phyloP scores from a whole-genome alignment of 257 asterid genomes.

The Leonotis leonurus region DNA sequence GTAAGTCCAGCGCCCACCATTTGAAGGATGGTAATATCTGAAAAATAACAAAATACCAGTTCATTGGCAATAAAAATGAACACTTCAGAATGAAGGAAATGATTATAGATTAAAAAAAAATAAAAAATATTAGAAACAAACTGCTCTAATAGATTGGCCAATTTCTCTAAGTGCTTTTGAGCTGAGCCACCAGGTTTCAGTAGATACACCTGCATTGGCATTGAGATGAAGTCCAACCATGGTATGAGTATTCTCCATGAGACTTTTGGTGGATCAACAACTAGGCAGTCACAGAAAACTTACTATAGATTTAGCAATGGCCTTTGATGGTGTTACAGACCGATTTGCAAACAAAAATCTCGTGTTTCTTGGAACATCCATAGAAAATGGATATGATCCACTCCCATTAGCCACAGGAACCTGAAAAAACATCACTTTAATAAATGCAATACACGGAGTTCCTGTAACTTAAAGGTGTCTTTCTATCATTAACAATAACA shows the following conservation, averaged over 20 bases:
- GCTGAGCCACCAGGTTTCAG: slow-evolving; percentile 86
- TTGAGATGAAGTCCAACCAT: slow-evolving; percentile 18
- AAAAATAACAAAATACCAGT: slow-evolving; percentile 11
- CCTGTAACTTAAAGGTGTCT: slow-evolving; percentile 6
- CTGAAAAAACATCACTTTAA: slow-evolving; percentile 44
- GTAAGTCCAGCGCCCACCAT: slow-evolving; percentile 99
- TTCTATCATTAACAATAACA: no score
- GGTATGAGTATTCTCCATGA: slow-evolving; percentile 1
- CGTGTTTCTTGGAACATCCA: slow-evolving; percentile 89
- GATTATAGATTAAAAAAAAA: neutral
- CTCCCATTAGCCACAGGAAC: slow-evolving; percentile 98
- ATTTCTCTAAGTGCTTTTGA: slow-evolving; percentile 65
- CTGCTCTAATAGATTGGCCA: slow-evolving; percentile 97
- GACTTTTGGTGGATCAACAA: slow-evolving; percentile 14
- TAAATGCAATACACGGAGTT: neutral
- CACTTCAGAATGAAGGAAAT: slow-evolving; percentile 1
- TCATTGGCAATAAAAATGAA: slow-evolving; percentile 4
- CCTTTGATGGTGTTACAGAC: slow-evolving; percentile 67
- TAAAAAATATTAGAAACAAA: slow-evolving; percentile 53
- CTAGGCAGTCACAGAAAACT: slow-evolving; percentile 29
- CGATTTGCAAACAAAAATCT: slow-evolving; percentile 80
- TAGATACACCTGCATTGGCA: slow-evolving; percentile 75
- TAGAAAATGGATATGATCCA: slow-evolving; percentile 78
- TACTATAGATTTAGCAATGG: slow-evolving; percentile 94
- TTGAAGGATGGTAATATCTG: slow-evolving; percentile 98